Evolutionary conservation across 2,329 filamentous ascomycete species (phyloP).

Genomic region (Emmonsia crescens): DNA sequence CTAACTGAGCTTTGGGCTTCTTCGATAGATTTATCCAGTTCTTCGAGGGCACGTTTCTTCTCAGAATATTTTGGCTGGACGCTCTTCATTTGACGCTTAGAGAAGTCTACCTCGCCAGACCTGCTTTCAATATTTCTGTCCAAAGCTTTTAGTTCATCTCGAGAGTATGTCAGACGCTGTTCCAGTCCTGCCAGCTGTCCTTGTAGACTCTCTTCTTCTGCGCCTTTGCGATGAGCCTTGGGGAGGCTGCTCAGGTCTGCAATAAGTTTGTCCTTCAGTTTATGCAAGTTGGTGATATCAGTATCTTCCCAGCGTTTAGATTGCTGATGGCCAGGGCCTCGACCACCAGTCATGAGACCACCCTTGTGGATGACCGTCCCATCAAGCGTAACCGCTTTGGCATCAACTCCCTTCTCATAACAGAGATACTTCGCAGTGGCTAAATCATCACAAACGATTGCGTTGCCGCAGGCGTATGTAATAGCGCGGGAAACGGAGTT

Average conservation of each 20-base stretch:
- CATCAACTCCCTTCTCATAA: conserved; percentile 72
- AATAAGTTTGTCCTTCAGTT: conserved; percentile 61
- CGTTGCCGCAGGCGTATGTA: conserved; percentile 87
- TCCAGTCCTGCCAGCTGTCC: conserved; percentile 71
- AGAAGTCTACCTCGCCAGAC: conserved; percentile 65
- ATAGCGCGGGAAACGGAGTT: conserved; percentile 80
- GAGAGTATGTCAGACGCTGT: conserved; percentile 58
- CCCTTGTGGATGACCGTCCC: conserved; percentile 96
- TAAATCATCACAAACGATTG: conserved; percentile 84
- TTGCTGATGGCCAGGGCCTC: conserved; percentile 62
- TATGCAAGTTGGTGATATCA: conserved; percentile 75
- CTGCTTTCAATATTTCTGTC: conserved; percentile 78
- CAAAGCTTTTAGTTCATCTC: conserved; percentile 65
- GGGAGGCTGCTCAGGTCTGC: conserved; percentile 72
- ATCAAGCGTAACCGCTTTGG: conserved; percentile 89
- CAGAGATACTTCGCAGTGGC: conserved; percentile 80
- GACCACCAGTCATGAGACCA: conserved; percentile 91
- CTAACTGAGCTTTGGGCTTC: conserved; percentile 56
- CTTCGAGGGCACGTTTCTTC: conserved; percentile 58
- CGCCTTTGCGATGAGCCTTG: conserved; percentile 61
- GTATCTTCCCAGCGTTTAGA: conserved; percentile 81
- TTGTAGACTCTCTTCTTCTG: conserved; percentile 70
- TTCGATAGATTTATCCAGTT: conserved; percentile 45
- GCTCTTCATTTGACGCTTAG: conserved; percentile 61
- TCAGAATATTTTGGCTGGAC: conserved; percentile 67